A percentile compares a stretch with the other conserved stretches of the same genome.
phyloP scores from a whole-genome alignment of 2,329 filamentous ascomycete species.

The Setomelanomma holmii region DNA sequence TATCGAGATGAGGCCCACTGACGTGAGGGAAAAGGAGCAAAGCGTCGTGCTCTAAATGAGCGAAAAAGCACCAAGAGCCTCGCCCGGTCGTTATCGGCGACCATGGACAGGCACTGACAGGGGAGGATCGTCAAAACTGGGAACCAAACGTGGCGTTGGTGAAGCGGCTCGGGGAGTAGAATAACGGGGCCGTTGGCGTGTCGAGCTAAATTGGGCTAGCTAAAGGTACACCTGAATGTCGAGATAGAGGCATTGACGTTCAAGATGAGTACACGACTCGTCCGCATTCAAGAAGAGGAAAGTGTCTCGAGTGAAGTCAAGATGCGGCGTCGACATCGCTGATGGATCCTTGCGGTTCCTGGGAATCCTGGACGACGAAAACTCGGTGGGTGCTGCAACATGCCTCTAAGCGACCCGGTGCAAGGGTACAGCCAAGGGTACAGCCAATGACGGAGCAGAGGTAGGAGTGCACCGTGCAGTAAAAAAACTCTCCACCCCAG shows the following conservation, averaged over 20 bases:
- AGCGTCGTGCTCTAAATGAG: neutral
- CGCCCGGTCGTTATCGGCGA: neutral
- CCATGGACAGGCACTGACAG: neutral
- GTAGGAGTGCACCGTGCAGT: neutral
- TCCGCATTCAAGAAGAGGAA: neutral
- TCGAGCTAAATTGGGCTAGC: neutral
- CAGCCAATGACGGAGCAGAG: neutral
- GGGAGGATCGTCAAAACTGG: slow-evolving; percentile 4
- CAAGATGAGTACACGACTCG: neutral
- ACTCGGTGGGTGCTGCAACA: neutral
- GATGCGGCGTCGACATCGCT: neutral
- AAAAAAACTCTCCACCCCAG: neutral
- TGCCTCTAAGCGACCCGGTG: neutral
- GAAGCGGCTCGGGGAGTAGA: slow-evolving; percentile 10
- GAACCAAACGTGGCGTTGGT: slow-evolving; percentile 1
- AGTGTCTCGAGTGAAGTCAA: neutral
- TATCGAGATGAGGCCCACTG: neutral
- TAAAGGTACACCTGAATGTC: neutral
- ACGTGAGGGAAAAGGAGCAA: neutral
- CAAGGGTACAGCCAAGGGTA: neutral
- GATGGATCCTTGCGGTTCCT: neutral
- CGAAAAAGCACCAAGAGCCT: neutral
- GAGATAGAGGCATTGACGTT: neutral
- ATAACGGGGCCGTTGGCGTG: slow-evolving; percentile 6
- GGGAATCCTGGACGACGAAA: neutral